These are phyloP conservation scores for Penicillium sp. DNA, from an alignment of 2,329 filamentous ascomycete genomes.

Conservation along the genomic window DNA sequence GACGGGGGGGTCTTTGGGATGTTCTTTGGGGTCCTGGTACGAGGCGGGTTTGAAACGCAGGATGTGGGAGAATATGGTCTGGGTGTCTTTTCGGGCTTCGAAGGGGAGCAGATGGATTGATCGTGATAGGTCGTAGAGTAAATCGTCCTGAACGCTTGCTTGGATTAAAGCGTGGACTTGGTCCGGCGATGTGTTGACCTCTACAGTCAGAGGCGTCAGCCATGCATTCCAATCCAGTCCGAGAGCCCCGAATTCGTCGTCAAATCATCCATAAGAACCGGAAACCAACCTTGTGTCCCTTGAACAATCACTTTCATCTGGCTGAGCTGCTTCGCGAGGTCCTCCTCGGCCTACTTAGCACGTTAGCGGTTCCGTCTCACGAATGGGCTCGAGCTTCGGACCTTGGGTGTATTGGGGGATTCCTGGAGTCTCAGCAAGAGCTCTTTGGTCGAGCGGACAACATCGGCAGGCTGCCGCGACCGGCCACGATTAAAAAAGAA, in stretches of 20 bases:
- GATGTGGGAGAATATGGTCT: constrained; percentile 92
- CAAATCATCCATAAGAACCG: background rate
- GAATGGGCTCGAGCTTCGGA: constrained; percentile 45
- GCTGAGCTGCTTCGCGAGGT: constrained; percentile 77
- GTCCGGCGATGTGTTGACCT: constrained; percentile 81
- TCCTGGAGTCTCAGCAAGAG: constrained; percentile 62
- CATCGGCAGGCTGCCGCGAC: constrained; percentile 61
- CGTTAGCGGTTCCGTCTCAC: constrained; percentile 54
- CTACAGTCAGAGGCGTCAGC: constrained; percentile 46
- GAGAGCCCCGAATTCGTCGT: background rate
- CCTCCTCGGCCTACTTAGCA: constrained; percentile 75
- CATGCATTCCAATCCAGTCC: constrained; percentile 9
- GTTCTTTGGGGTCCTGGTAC: constrained; percentile 64
- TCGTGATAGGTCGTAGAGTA: constrained; percentile 78
- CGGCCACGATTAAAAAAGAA: constrained; percentile 66
- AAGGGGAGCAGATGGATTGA: constrained; percentile 86
- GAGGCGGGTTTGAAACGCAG: constrained; percentile 77
- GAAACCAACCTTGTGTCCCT: constrained; percentile 75
- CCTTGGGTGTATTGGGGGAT: constrained; percentile 56
- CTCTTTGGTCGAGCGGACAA: constrained; percentile 63
- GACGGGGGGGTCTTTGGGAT: constrained; percentile 74
- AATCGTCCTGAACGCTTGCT: constrained; percentile 81
- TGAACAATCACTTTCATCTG: constrained; percentile 94
- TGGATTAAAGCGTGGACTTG: constrained; percentile 84
- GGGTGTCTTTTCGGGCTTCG: constrained; percentile 92